Evolutionary conservation across 2,329 filamentous ascomycete species (phyloP).

Genomic region (Colletotrichum sp.): DNA sequence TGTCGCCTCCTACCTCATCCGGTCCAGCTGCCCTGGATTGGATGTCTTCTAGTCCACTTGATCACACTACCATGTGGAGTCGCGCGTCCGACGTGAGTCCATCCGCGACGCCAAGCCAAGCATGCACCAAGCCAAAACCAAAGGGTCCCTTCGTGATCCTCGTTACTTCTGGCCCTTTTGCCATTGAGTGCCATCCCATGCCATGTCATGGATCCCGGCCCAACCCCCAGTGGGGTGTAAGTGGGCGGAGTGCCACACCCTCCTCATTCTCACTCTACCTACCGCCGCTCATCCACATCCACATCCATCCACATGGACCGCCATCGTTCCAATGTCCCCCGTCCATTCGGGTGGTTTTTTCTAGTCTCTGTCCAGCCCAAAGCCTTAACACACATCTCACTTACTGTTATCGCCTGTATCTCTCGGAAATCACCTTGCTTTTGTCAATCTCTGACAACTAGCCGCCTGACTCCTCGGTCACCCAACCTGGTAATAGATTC

Average conservation of each 20-base stretch:
- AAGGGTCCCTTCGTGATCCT: background rate
- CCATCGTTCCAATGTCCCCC: background rate
- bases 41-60: background rate
- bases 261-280: background rate
- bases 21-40: background rate
- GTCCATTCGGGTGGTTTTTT: background rate
- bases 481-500: constrained; percentile 4
- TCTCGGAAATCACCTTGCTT: background rate
- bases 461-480: background rate
- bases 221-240: constrained; percentile 15
- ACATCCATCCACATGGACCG: background rate
- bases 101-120: background rate
- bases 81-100: background rate
- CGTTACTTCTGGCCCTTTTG: background rate
- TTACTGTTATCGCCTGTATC: background rate
- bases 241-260: constrained; percentile 15
- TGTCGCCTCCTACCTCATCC: background rate
- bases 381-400: background rate
- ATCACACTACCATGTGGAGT: background rate
- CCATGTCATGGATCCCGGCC: background rate
- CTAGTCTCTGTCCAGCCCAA: background rate
- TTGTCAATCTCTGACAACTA: background rate
- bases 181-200: background rate
- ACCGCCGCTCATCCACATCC: background rate
- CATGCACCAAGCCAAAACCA: background rate